Conservation (phyloP, 1,284 basidiomycete species). For the Malassezia obtusa region DNA sequence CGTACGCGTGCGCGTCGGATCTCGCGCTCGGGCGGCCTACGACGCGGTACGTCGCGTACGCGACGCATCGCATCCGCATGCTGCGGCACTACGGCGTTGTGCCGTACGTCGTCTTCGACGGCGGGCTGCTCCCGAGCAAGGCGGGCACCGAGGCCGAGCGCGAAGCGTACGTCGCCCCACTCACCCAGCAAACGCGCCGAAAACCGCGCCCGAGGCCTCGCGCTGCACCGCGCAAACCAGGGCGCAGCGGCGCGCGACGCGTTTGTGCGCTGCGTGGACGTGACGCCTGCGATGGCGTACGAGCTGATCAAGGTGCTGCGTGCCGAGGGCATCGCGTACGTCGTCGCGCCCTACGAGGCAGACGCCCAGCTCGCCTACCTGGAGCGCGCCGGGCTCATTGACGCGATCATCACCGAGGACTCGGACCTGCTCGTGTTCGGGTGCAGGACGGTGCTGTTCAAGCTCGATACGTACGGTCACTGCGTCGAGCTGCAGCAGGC, state of each 20-base stretch:
- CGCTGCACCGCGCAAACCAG: slow-evolving; percentile 66
- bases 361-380: slow-evolving; percentile 93
- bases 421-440: slow-evolving; percentile 96
- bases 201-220: slow-evolving; percentile 60
- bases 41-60: slow-evolving; percentile 81
- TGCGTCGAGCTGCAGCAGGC: slow-evolving; percentile 70
- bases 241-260: slow-evolving; percentile 70
- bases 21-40: slow-evolving; percentile 74
- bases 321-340: slow-evolving; percentile 52
- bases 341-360: slow-evolving; percentile 97
- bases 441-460: slow-evolving; percentile 61
- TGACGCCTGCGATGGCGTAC: slow-evolving; percentile 93
- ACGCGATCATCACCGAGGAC: slow-evolving; percentile 93
- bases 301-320: slow-evolving; percentile 79
- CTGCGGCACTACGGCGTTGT: slow-evolving; percentile 71
- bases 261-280: slow-evolving; percentile 84
- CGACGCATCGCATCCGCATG: slow-evolving; percentile 81
- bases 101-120: slow-evolving; percentile 93
- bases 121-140: slow-evolving; percentile 88
- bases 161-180: slow-evolving; percentile 50
- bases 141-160: slow-evolving; percentile 75
- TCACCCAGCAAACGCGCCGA: slow-evolving; percentile 26
- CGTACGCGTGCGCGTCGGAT: slow-evolving; percentile 77
- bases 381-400: slow-evolving; percentile 70
- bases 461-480: slow-evolving; percentile 52